Evolutionary conservation across 257 asterid species (phyloP).

Genomic region (Solanum dulcamara): DNA sequence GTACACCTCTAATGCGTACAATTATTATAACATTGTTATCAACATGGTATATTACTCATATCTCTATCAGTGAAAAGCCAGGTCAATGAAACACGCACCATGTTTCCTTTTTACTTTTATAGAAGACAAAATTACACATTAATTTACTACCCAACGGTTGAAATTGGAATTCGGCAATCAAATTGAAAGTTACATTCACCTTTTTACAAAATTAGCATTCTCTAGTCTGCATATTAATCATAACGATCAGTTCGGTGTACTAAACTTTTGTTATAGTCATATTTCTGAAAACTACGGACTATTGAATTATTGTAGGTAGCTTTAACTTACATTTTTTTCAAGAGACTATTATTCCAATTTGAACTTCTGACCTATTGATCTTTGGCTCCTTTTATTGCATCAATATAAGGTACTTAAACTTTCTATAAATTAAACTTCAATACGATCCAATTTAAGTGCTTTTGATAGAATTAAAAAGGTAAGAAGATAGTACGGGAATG

Average conservation of each 20-base stretch:
- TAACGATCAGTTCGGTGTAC: background rate
- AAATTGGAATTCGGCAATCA: background rate
- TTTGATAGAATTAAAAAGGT: background rate
- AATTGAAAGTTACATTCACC: background rate
- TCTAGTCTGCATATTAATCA: background rate
- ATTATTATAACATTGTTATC: background rate
- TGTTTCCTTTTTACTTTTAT: background rate
- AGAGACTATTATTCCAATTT: background rate
- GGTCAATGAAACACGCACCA: background rate
- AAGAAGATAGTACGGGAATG: background rate
- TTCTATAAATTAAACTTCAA: background rate
- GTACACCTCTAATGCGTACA: too few relatives aligned
- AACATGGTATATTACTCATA: conserved; percentile 15
- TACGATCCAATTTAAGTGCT: background rate
- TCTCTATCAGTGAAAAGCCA: conserved; percentile 16
- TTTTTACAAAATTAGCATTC: background rate
- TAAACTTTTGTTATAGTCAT: background rate
- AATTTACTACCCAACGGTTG: background rate
- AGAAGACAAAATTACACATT: background rate
- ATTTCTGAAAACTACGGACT: background rate
- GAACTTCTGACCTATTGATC: background rate
- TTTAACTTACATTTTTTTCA: background rate
- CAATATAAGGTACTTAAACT: background rate
- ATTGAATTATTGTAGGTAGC: background rate
- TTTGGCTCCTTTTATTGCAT: background rate